Conservation (phyloP, 2,329 filamentous ascomycete species). For the Arthroderma uncinatum region DNA sequence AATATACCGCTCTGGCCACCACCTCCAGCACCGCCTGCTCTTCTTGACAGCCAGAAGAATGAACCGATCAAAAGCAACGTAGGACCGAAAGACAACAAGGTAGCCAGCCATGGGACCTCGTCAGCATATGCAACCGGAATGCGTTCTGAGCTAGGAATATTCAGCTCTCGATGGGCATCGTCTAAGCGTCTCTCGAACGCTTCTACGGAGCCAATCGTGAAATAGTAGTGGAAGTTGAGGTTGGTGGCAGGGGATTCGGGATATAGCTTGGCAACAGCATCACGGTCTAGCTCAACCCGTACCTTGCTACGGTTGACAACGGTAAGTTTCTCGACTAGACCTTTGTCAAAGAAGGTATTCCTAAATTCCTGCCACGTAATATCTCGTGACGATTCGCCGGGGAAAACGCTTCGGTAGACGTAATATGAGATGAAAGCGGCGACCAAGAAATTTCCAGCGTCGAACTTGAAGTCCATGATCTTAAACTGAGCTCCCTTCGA, state of each 20-base stretch:
- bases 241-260: conserved; percentile 61
- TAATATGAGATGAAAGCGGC: conserved; percentile 52
- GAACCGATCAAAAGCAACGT: conserved; percentile 76
- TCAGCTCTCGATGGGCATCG: conserved; percentile 73
- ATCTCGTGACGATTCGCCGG: conserved; percentile 57
- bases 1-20: conserved; percentile 70
- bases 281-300: conserved; percentile 66
- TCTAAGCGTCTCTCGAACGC: conserved; percentile 84
- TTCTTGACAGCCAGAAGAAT: conserved; percentile 66
- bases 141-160: conserved; percentile 73
- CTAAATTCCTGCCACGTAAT: conserved; percentile 98
- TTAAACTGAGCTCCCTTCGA: conserved; percentile 23
- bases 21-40: conserved; percentile 57
- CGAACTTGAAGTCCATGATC: conserved; percentile 40
- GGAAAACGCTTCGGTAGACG: conserved; percentile 53
- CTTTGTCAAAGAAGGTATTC: conserved; percentile 88
- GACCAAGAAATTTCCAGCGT: conserved; percentile 46
- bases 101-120: conserved; percentile 62
- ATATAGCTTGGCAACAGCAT: conserved; percentile 59
- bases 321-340: conserved; percentile 82
- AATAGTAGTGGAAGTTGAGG: conserved; percentile 72
- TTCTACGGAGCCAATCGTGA: conserved; percentile 89
- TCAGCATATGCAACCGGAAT: conserved; percentile 83
- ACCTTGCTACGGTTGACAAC: conserved; percentile 69
- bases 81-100: conserved; percentile 70